Base-by-base conservation (phyloP, 805 yeast species). In the Metschnikowia borealis region DNA sequence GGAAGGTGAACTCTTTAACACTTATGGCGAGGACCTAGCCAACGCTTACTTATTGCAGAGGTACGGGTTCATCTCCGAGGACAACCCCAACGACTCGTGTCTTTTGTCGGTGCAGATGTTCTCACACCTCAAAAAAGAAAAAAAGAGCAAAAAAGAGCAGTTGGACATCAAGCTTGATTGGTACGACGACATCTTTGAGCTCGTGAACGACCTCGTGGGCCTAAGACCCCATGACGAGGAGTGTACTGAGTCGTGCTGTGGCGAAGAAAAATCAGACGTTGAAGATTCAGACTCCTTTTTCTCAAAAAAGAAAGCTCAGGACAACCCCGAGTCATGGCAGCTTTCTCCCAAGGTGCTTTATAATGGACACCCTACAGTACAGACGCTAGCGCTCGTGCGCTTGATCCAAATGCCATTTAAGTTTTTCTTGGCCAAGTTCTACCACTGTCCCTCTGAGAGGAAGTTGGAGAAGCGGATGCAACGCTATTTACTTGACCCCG, bases 21-120 rank as follows among this genome's bases (percentile, higher is more conserved):
- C 94, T 0, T 91, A 90, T 59, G 97, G 97, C 0, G 68, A 71
- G 51, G 85, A 83, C 26, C 71, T 85, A 37, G 68, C 84, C 14
- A 89, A 87, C 57, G 73, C 86, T 0, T 76, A 80, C 35, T 68
- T 91, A 38, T 64, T 90, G 13, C 81, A 90, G 13, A 77, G 87
- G 50, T 91, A 90, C 63, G 97, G 97, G 1, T 90, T 91, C 63
- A 79, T 84, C 8, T 81, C 83, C 55, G 69, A 71, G 1, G 51
- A 49, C 5, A 70, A 72, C 47, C 60, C 62, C 33, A 75, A 79
- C 58, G 89, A 86, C 56, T 62, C 75, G 2, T 78, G 86, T 11
- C 73, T 81, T 47, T 62, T 88, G n/a, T 82, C 84, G 1, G 69
- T 73, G 1, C 84, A 82, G 55, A 63, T 79, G 48, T 58, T 72